phyloP scores from a whole-genome alignment of 257 asterid species.

The Solanum appendiculatum region DNA sequence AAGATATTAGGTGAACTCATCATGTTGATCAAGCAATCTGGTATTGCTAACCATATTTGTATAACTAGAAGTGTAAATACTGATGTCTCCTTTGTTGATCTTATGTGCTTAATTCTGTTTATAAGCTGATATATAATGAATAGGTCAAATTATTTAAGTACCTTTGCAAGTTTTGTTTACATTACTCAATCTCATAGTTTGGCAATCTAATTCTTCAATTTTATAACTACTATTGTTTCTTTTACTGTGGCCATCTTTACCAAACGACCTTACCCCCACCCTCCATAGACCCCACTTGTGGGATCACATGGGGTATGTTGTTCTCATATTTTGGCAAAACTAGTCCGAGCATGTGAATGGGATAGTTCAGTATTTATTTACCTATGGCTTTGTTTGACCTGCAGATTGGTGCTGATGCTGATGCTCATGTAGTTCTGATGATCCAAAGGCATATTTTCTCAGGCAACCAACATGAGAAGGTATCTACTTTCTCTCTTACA shows the following conservation, averaged over 20 bases:
- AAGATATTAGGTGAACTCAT: neutral
- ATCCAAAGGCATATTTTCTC: constrained; percentile 53
- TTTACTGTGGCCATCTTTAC: neutral
- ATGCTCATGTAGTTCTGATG: constrained; percentile 54
- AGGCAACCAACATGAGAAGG: constrained; percentile 80
- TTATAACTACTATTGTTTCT: neutral
- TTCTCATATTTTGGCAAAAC: neutral
- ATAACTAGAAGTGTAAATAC: neutral
- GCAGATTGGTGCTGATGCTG: constrained; percentile 47
- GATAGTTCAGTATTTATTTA: neutral
- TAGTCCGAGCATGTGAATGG: neutral
- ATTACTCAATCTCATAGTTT: neutral
- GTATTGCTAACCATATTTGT: neutral
- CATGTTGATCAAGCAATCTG: neutral
- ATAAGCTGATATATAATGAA: neutral
- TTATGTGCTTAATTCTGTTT: neutral
- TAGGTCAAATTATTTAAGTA: neutral
- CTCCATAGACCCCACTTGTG: neutral
- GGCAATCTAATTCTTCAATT: neutral
- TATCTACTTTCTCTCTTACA: constrained; percentile 13
- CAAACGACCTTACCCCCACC: neutral
- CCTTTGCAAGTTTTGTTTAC: neutral
- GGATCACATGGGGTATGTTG: neutral
- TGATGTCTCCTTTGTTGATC: neutral
- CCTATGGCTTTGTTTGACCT: neutral